Evolutionary conservation across 305 asterid species (phyloP), one percentile per base, ranked within the genome.

Genomic region (Withania somnifera): DNA sequence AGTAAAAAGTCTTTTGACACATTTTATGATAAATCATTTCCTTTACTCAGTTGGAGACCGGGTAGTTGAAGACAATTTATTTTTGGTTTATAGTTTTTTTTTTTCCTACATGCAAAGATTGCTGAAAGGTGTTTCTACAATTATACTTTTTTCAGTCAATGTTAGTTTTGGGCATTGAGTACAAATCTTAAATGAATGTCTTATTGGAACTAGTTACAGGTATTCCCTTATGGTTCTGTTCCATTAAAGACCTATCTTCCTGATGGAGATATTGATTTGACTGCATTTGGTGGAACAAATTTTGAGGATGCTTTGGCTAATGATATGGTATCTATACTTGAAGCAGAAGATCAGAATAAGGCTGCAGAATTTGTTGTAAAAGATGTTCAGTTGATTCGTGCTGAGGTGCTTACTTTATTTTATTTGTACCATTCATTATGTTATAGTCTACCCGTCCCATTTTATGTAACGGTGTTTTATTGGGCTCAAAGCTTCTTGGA

Each of bases 251-350:
- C 98, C 40, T 97, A 90, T 87, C 98, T 97, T 80, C 98, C 99
- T 0, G 97, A 97, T 85, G 99, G 99, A 83, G 99, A 97, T 86
- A 93, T 97, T 75, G 99, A 97, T 84, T 87, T 97, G 84, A 94
- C 99, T 52, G 90, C 90, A 66, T 90, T 97, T 82, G 91, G 94
- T 81, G 92, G 89, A 77, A 76, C 86, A 79, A 82, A 82, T 82
- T 45, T 82, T n/a, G 99, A 93, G 86, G 97, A 93, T 63, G 77
- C 61, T 24, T 84, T 94, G 86, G 98, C 86, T 13, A 84, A 88
- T 47, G 91, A 90, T 56, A 87, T 97, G 84, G 89, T 86, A 83
- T 81, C 89, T 81, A 76, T 92, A 60, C 94, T 97, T 53, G 89
- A 92, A 86, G 89, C 88, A 82, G 97, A 93, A 84, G 93, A 87